Evolutionary conservation across 257 asterid genomes (phyloP).

Genomic region (Nicotiana otophora): DNA sequence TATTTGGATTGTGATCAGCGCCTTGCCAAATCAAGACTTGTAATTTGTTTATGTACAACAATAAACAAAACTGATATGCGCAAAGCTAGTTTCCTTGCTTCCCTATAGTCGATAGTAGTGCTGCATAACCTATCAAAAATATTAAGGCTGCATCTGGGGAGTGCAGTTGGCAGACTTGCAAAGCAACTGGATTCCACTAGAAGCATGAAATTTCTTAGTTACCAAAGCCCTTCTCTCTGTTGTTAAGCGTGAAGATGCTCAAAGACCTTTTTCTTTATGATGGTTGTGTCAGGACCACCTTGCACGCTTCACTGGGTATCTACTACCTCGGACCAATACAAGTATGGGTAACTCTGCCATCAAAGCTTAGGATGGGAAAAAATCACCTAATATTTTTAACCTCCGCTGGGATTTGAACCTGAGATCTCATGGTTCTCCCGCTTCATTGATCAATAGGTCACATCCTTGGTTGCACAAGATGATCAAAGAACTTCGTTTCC

Average conservation of each 20-base stretch:
- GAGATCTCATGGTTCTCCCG: no score
- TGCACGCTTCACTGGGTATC: no score
- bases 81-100: neutral
- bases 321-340: no score
- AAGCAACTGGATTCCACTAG: neutral
- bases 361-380: no score
- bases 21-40: conserved; percentile 16
- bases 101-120: no score
- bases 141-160: neutral
- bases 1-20: conserved; percentile 91
- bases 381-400: no score
- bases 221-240: neutral
- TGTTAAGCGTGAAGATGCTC: neutral
- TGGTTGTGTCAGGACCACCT: no score
- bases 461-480: no score
- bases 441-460: no score
- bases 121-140: neutral
- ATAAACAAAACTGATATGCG: neutral
- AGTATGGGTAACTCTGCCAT: no score
- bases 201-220: neutral
- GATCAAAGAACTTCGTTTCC: neutral
- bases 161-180: neutral
- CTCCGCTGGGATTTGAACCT: no score
- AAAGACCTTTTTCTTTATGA: neutral
- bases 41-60: no score